Evolutionary conservation across 345 rosid species (phyloP).

Genomic region (Rhodamnia rubescens): DNA sequence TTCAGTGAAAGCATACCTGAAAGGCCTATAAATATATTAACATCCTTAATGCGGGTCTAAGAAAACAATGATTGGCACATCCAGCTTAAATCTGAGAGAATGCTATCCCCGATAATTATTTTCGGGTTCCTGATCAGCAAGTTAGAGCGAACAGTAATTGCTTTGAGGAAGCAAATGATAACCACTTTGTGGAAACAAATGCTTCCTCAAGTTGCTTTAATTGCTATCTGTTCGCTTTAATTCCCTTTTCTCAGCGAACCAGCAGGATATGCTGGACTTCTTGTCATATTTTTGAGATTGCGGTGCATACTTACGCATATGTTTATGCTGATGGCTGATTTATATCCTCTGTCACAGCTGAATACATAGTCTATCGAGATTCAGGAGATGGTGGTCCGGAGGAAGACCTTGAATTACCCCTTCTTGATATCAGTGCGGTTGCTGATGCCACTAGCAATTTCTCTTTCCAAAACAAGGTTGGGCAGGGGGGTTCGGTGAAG

Average conservation of each 20-base stretch:
- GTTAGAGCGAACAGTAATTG: neutral
- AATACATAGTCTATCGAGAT: neutral
- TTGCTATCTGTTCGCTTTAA: neutral
- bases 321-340: neutral
- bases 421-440: neutral
- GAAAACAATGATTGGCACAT: neutral
- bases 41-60: neutral
- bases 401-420: conserved; percentile 5
- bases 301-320: neutral
- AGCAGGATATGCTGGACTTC: neutral
- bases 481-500: conserved; percentile 16
- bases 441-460: conserved; percentile 11
- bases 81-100: neutral
- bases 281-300: neutral
- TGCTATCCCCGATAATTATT: neutral
- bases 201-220: neutral
- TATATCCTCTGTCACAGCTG: neutral
- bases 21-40: neutral
- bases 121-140: neutral
- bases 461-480: conserved; percentile 8
- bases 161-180: neutral
- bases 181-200: neutral
- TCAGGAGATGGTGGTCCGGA: neutral
- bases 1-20: neutral
- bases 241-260: neutral